These are phyloP conservation scores for Larix sibirica DNA, from an alignment of 83 land plant genomes.

Conservation along the genomic window DNA sequence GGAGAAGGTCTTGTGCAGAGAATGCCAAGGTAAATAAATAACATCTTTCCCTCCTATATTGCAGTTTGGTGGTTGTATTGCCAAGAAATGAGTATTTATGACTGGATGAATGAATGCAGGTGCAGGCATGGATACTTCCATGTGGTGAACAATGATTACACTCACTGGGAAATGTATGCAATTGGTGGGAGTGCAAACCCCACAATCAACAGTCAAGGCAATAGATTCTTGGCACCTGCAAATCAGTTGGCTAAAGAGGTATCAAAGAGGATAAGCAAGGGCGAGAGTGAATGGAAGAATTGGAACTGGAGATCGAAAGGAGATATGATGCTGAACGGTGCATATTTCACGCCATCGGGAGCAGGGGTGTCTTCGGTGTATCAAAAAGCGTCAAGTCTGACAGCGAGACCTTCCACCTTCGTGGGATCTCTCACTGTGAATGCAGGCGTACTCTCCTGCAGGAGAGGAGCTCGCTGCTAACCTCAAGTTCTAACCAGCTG, in stretches of 20 bases:
- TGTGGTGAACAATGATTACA: conserved; percentile 64
- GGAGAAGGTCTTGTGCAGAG: conserved; percentile 21
- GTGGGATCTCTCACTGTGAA: conserved; percentile 49
- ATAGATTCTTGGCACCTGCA: not conserved
- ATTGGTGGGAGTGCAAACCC: conserved; percentile 69
- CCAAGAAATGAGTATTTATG: no score
- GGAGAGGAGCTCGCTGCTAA: not conserved
- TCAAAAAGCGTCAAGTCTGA: conserved; percentile 13
- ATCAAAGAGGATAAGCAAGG: conserved; percentile 68
- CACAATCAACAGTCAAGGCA: conserved; percentile 34
- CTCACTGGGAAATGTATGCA: conserved; percentile 64
- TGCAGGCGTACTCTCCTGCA: conserved; percentile 46
- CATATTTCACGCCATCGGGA: conserved; percentile 75
- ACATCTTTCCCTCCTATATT: no score
- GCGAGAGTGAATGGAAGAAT: conserved; percentile 46
- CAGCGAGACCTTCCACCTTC: conserved; percentile 44
- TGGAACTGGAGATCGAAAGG: conserved; percentile 90
- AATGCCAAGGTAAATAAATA: conserved; percentile 24
- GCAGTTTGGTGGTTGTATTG: no score
- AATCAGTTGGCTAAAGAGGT: conserved; percentile 34
- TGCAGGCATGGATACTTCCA: conserved; percentile 64
- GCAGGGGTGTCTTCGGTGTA: conserved; percentile 19
- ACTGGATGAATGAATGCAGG: conserved; percentile 14
- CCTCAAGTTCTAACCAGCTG: no score
- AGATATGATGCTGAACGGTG: conserved; percentile 72